Base-by-base conservation (phyloP, 345 rosid species). In the Adansonia digitata region DNA sequence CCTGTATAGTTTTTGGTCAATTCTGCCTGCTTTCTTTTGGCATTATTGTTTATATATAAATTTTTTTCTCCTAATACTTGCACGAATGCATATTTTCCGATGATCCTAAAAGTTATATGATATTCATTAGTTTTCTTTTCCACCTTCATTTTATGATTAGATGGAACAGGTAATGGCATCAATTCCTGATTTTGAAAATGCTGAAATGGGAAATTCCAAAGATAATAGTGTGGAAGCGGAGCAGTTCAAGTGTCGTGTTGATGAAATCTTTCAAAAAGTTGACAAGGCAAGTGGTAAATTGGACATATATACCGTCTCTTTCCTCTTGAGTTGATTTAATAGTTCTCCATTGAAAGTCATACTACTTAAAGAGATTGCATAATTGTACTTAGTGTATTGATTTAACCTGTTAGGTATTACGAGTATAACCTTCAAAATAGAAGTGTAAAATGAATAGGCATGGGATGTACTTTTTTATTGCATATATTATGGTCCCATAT, bases 251-350 rank as follows among this genome's bases (percentile, higher is more conserved):
- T 64, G 73, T 70, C 83, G 81, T 1, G 84, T 93, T 73, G 91
- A 91, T 68, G 88, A 87, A 71, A 85, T 89, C 42, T 78, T 79
- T 40, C 73, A 72, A 55, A 85, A 86, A 80, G 90, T 93, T 79
- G 87, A 85, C 78, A 81, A 90, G 95, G 95, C 88, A 82, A 67
- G 68, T 71, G 34, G 55, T 53, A 35, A 37, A 22, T 73, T 43
- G 0, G 27, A 18, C 27, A 17, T 10, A n/a, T 70, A 11, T 57
- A n/a, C 8, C 35, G 4, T 24, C 9, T 59, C 39, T 17, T 10
- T 27, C 17, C 24, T 37, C 37, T 66, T 2, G 10, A 5, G n/a
- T 42, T 66, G 27, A 42, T 43, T 14, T 42, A 42, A 14, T 46
- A 15, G 5, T 39, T 24, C 59, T 43, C 56, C 5, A 2, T 40